phyloP scores from a whole-genome alignment of 1,139 yeast genomes.

The Taphrina communis region DNA sequence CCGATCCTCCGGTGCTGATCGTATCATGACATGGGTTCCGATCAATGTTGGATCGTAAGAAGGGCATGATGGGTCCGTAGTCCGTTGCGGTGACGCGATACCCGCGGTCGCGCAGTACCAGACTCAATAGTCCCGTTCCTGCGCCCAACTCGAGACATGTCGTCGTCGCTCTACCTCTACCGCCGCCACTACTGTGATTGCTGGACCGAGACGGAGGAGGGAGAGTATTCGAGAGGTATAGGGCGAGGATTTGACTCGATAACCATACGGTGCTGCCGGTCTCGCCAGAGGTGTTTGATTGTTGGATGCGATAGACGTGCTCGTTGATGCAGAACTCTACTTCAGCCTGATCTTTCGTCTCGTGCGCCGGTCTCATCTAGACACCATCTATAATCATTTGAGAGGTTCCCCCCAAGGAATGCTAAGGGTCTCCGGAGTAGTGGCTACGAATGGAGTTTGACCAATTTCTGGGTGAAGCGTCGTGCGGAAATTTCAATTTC shows the following conservation, averaged over 20 bases:
- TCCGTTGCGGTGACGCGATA: slow-evolving; percentile 25
- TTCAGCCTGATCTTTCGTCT: slow-evolving; percentile 17
- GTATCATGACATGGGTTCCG: background rate
- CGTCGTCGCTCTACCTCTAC: background rate
- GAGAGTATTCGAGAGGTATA: background rate
- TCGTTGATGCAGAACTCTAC: background rate
- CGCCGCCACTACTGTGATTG: background rate
- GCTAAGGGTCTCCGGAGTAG: too few relatives aligned
- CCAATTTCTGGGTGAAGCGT: slow-evolving; percentile 2
- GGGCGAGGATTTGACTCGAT: slow-evolving; percentile 23
- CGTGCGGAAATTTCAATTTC: slow-evolving; percentile 7
- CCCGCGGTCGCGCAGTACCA: slow-evolving; percentile 12
- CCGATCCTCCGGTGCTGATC: background rate
- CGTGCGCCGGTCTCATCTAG: slow-evolving; percentile 21
- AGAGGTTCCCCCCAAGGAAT: too few relatives aligned
- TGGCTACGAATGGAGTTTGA: background rate
- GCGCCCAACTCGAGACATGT: slow-evolving; percentile 30
- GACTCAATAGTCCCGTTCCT: slow-evolving; percentile 29
- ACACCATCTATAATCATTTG: too few relatives aligned
- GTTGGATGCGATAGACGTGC: background rate
- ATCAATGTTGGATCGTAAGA: slow-evolving; percentile 4
- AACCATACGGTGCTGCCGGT: slow-evolving; percentile 39
- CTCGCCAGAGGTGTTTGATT: slow-evolving; percentile 21
- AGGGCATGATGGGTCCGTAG: slow-evolving; percentile 2
- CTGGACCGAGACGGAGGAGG: background rate